These are phyloP conservation scores for Hawksworthiomyces lignivorus DNA, from an alignment of 2,329 filamentous ascomycete species.

Conservation along the genomic window DNA sequence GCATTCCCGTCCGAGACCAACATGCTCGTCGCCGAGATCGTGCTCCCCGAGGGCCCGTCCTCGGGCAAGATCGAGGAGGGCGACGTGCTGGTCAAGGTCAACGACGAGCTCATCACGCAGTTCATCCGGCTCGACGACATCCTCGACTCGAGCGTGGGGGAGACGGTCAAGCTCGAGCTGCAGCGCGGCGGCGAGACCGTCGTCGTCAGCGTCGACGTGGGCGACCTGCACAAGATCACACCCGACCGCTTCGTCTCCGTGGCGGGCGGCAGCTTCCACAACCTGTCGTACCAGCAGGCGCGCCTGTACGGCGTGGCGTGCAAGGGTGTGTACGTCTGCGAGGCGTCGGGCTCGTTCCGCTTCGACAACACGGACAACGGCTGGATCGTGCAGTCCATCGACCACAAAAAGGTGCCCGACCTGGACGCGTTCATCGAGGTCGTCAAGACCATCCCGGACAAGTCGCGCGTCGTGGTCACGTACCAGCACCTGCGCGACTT, in stretches of 20 bases:
- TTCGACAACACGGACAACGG: constrained; percentile 86
- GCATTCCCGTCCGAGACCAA: constrained; percentile 88
- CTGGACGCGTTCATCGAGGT: constrained; percentile 85
- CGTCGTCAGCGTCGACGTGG: constrained; percentile 76
- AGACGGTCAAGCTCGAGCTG: constrained; percentile 70
- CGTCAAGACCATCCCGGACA: constrained; percentile 77
- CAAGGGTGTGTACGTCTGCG: constrained; percentile 89
- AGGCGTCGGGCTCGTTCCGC: constrained; percentile 89
- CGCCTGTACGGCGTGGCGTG: constrained; percentile 87
- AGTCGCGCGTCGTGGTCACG: constrained; percentile 79
- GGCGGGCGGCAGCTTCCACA: constrained; percentile 88
- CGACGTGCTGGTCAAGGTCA: constrained; percentile 87
- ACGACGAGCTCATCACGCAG: constrained; percentile 85
- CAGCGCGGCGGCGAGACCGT: constrained; percentile 85
- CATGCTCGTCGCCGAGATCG: constrained; percentile 93
- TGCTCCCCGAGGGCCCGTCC: constrained; percentile 83
- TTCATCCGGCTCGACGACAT: constrained; percentile 90
- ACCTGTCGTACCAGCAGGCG: constrained; percentile 96
- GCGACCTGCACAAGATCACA: constrained; percentile 87
- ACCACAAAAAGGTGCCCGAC: constrained; percentile 85
- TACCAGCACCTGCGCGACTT: constrained; percentile 94
- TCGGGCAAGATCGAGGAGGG: constrained; percentile 85
- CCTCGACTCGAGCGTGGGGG: constrained; percentile 77
- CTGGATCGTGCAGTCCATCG: constrained; percentile 87
- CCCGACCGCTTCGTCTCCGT: constrained; percentile 94